These are phyloP conservation scores for Pseudogymnoascus sp. DNA, from an alignment of 2,329 filamentous ascomycete genomes.

Conservation along the genomic window DNA sequence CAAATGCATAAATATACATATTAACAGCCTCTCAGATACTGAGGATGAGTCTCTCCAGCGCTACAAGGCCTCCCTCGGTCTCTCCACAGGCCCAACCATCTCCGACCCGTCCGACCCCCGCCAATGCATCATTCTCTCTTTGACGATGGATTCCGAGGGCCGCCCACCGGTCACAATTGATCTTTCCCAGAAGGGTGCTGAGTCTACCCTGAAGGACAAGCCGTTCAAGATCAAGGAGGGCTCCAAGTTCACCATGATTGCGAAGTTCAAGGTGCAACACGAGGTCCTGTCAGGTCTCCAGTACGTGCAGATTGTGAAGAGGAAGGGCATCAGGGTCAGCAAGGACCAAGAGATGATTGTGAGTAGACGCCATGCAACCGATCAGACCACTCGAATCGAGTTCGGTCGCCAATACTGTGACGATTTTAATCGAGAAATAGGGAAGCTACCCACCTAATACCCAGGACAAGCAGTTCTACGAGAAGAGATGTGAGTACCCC, in stretches of 20 bases:
- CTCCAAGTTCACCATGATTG: conserved; percentile 87
- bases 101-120: conserved; percentile 74
- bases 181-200: conserved; percentile 62
- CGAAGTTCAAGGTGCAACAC: conserved; percentile 90
- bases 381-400: not conserved
- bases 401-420: not conserved
- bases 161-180: conserved; percentile 84
- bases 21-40: conserved; percentile 33
- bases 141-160: conserved; percentile 78
- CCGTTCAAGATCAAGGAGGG: conserved; percentile 98
- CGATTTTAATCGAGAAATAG: conserved; percentile 34
- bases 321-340: conserved; percentile 75
- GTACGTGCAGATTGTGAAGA: conserved; percentile 90
- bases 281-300: conserved; percentile 92
- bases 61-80: conserved; percentile 94
- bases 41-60: conserved; percentile 90
- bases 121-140: conserved; percentile 85
- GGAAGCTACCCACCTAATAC: conserved; percentile 93
- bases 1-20: not conserved
- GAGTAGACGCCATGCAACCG: conserved; percentile 31
- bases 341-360: conserved; percentile 99
- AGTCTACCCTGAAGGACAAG: conserved; percentile 74
- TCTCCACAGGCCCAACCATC: conserved; percentile 62
- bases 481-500: conserved; percentile 73
- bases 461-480: conserved; percentile 72